A percentile compares a stretch with the other conserved stretches of the same genome.
Conservation (phyloP, 1,139 yeast genomes). For the Blastobotrys serpentis region DNA sequence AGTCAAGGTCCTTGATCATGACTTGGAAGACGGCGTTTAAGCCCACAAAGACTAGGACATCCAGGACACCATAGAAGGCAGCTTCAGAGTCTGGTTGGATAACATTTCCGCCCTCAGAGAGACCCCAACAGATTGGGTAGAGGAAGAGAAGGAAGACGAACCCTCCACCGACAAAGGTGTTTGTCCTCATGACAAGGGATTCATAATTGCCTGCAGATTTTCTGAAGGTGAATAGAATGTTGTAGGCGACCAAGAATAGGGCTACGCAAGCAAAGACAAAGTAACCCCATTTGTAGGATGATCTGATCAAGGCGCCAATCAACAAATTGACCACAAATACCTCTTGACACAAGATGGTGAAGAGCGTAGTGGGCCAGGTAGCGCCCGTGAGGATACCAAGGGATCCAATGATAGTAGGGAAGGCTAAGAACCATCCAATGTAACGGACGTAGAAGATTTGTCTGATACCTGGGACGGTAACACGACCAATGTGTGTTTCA, state of each 20-base stretch:
- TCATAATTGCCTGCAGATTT: constrained; percentile 21
- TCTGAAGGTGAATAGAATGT: constrained; percentile 26
- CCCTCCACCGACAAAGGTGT: constrained; percentile 28
- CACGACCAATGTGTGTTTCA: constrained; percentile 29
- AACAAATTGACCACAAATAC: constrained; percentile 54
- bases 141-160: constrained; percentile 46
- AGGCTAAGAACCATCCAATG: constrained; percentile 66
- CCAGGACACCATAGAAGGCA: constrained; percentile 63
- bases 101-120: constrained; percentile 65
- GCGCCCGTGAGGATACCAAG: constrained; percentile 49
- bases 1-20: constrained; percentile 24
- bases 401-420: constrained; percentile 53
- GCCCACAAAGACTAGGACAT: constrained; percentile 40
- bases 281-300: constrained; percentile 69
- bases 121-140: constrained; percentile 62
- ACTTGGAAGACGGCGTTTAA: constrained; percentile 41
- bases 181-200: neutral
- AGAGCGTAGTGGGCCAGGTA: constrained; percentile 40
- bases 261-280: constrained; percentile 44
- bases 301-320: constrained; percentile 53
- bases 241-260: constrained; percentile 27
- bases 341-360: constrained; percentile 48
- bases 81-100: constrained; percentile 68
- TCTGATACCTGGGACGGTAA: constrained; percentile 46
- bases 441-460: constrained; percentile 66